A percentile compares a stretch with the other conserved stretches of the same genome.
phyloP scores from a whole-genome alignment of 371 early-diverging fungal genomes.

The Mortierella sp. region DNA sequence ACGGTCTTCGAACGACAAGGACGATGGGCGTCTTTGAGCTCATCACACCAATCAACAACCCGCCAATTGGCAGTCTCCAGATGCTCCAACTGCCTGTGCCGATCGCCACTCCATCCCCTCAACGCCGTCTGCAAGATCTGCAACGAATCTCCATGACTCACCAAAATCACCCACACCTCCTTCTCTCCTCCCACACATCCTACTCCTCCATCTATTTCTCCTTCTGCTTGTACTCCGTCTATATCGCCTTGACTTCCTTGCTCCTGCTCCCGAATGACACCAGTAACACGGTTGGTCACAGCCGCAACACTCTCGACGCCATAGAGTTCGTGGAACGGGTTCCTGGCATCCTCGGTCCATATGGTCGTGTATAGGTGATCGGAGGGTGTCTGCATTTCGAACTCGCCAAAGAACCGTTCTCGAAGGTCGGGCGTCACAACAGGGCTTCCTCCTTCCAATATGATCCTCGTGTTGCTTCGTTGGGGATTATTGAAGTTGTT shows the following conservation, averaged over 20 bases:
- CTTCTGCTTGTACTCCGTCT: too few relatives aligned
- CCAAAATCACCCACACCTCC: constrained; percentile 34
- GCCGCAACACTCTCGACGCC: constrained; percentile 41
- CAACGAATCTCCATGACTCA: constrained; percentile 53
- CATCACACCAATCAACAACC: constrained; percentile 39
- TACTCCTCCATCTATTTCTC: neutral
- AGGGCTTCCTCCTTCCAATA: neutral
- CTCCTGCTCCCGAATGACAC: constrained; percentile 11
- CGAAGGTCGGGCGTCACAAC: constrained; percentile 17
- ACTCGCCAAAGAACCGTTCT: constrained; percentile 56
- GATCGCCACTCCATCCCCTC: constrained; percentile 48
- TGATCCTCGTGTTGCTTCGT: neutral
- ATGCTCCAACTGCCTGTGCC: constrained; percentile 48
- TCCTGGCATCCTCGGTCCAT: constrained; percentile 30
- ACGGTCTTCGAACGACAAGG: neutral
- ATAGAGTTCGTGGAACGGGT: constrained; percentile 32
- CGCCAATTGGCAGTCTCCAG: constrained; percentile 45
- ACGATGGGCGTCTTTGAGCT: constrained; percentile 15
- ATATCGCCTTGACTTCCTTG: constrained; percentile 10
- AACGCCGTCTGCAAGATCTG: constrained; percentile 54
- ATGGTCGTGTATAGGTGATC: constrained; percentile 31
- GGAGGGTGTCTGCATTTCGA: constrained; percentile 43
- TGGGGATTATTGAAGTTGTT: neutral
- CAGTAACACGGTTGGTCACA: constrained; percentile 36
- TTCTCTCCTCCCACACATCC: too few relatives aligned